Evolutionary conservation across 805 yeast species (phyloP).

Genomic region (Sugiyamaella mastotermitis): DNA sequence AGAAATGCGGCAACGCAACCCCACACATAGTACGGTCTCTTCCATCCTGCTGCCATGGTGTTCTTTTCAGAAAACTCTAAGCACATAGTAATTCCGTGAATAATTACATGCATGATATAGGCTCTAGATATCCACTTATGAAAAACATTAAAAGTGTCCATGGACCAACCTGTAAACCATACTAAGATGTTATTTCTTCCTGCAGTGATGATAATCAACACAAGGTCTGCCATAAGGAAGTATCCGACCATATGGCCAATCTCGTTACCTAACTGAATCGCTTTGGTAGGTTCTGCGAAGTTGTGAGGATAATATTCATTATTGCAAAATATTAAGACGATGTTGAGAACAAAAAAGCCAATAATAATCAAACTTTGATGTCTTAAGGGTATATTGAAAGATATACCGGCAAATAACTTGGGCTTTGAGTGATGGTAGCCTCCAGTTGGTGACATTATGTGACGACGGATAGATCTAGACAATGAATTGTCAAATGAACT

Average conservation of each 20-base stretch:
- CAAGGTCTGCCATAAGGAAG: conserved; percentile 42
- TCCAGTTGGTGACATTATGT: conserved; percentile 27
- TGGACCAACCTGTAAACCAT: conserved; percentile 55
- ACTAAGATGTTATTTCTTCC: conserved; percentile 68
- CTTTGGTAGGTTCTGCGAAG: conserved; percentile 10
- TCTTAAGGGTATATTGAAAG: conserved; percentile 33
- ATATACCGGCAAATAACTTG: conserved; percentile 11
- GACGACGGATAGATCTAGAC: conserved; percentile 19
- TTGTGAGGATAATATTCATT: conserved; percentile 29
- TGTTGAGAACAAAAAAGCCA: conserved; percentile 30
- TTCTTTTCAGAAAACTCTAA: too few species aligned
- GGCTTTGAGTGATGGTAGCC: conserved; percentile 23
- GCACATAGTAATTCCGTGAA: conserved; percentile 54
- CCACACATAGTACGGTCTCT: conserved; percentile 22
- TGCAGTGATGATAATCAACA: conserved; percentile 47
- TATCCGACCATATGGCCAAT: conserved; percentile 38
- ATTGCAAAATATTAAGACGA: conserved; percentile 12
- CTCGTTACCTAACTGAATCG: conserved; percentile 29
- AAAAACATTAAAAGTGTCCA: conserved; percentile 51
- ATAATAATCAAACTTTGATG: conserved; percentile 32
- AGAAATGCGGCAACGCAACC: conserved; percentile 40
- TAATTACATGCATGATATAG: conserved; percentile 40
- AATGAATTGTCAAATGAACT: conserved; percentile 9
- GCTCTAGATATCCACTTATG: conserved; percentile 61
- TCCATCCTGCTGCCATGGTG: conserved; percentile 28